These are phyloP conservation scores for Aplosporella prunicola DNA, from an alignment of 2,329 filamentous ascomycete genomes.

Conservation along the genomic window DNA sequence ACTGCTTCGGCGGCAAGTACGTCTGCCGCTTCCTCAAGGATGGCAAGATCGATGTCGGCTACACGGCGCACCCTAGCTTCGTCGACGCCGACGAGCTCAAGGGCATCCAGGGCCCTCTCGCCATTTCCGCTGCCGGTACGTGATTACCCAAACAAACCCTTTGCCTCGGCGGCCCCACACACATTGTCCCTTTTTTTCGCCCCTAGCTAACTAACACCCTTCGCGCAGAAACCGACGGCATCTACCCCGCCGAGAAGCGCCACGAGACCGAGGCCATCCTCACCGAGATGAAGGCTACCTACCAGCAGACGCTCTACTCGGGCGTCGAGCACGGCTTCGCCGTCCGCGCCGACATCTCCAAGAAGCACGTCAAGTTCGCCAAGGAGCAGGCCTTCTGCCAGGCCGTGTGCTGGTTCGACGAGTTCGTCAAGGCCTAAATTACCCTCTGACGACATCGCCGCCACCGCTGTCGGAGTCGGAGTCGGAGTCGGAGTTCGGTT, in stretches of 20 bases:
- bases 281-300: conserved; percentile 44
- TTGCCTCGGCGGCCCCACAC: not conserved
- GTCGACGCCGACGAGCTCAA: conserved; percentile 53
- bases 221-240: conserved; percentile 46
- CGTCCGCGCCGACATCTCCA: conserved; percentile 54
- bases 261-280: conserved; percentile 52
- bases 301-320: conserved; percentile 69
- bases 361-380: conserved; percentile 53
- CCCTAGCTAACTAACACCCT: conserved; percentile 2
- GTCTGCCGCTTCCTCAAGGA: conserved; percentile 52
- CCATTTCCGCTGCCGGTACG: conserved; percentile 53
- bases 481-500: too few relatives aligned
- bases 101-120: conserved; percentile 47
- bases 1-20: conserved; percentile 46
- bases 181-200: not conserved
- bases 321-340: conserved; percentile 67
- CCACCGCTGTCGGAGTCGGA: too few relatives aligned
- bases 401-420: conserved; percentile 68
- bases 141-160: too few relatives aligned
- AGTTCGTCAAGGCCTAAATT: conserved; percentile 40
- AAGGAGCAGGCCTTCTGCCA: conserved; percentile 77
- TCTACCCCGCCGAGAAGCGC: conserved; percentile 50
- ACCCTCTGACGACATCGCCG: too few relatives aligned
- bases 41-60: conserved; percentile 58
- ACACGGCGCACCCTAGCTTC: conserved; percentile 67